These are phyloP conservation scores for Umbelopsis vinacea DNA, from an alignment of 192 early-diverging fungal species.

Conservation along the genomic window DNA sequence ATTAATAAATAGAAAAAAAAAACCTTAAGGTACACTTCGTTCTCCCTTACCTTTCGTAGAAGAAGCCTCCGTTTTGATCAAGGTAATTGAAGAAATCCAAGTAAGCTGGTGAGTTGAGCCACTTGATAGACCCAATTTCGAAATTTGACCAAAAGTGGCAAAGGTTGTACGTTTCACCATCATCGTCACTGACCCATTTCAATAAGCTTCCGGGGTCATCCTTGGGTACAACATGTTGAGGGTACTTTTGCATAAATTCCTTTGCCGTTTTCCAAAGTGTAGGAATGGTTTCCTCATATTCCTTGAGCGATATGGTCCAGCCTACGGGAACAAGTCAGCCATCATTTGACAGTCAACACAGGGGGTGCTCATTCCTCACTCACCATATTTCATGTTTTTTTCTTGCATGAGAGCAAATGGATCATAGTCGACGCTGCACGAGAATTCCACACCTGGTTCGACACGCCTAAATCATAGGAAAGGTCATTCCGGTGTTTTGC, in stretches of 20 bases:
- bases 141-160: slow-evolving; percentile 86
- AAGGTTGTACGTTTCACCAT: slow-evolving; percentile 59
- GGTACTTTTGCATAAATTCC: slow-evolving; percentile 55
- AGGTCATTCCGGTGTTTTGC: too few relatives aligned
- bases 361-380: not conserved
- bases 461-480: slow-evolving; percentile 59
- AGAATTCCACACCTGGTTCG: slow-evolving; percentile 75
- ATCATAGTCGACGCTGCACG: slow-evolving; percentile 75
- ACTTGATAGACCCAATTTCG: slow-evolving; percentile 40
- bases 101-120: slow-evolving; percentile 50
- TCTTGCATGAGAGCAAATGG: slow-evolving; percentile 74
- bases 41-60: slow-evolving; percentile 62
- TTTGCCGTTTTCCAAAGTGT: slow-evolving; percentile 64
- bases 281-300: slow-evolving; percentile 61
- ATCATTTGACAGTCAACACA: not conserved
- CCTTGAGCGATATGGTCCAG: slow-evolving; percentile 67
- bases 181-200: slow-evolving; percentile 55
- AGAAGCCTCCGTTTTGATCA: slow-evolving; percentile 77
- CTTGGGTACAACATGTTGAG: slow-evolving; percentile 39
- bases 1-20: too few relatives aligned
- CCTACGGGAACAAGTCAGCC: slow-evolving; percentile 22
- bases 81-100: slow-evolving; percentile 61
- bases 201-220: slow-evolving; percentile 35
- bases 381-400: slow-evolving; percentile 68
- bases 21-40: too few relatives aligned